These are phyloP conservation scores for Chlamydomonas reinhardtii DNA, from an alignment of 163 green algal genomes.

Conservation along the genomic window DNA sequence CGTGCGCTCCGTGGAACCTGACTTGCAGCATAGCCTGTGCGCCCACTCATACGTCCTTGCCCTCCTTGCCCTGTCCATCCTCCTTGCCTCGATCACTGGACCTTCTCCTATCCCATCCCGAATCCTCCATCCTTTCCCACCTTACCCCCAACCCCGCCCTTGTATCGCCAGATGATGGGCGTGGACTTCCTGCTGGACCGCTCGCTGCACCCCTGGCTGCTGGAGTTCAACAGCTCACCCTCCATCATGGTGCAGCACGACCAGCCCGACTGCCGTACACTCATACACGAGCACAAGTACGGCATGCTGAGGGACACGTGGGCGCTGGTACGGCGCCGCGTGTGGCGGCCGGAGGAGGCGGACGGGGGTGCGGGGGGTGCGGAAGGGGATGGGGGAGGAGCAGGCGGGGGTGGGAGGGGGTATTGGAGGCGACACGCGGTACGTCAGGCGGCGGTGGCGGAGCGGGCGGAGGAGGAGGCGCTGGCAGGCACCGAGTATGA, in stretches of 20 bases:
- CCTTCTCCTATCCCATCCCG: no score
- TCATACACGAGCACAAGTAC: slow-evolving; percentile 59
- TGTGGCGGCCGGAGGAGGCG: slow-evolving; percentile 22
- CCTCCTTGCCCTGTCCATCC: no score
- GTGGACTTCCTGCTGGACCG: slow-evolving; percentile 77
- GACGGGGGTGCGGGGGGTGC: not conserved
- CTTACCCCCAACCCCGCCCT: no score
- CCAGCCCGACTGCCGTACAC: not conserved
- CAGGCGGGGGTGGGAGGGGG: not conserved
- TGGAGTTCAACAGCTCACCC: slow-evolving; percentile 79
- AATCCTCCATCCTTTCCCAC: no score
- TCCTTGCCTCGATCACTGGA: no score
- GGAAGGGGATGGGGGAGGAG: not conserved
- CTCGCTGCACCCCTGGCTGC: slow-evolving; percentile 66
- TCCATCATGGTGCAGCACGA: slow-evolving; percentile 57
- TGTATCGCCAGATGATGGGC: slow-evolving; percentile 72
- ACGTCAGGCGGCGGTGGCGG: not conserved
- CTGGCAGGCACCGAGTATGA: slow-evolving; percentile 10
- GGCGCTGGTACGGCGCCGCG: slow-evolving; percentile 45
- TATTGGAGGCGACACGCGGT: not conserved
- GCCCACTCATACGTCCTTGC: no score
- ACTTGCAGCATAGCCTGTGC: no score
- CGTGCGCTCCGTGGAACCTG: no score
- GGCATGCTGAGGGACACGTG: slow-evolving; percentile 61
- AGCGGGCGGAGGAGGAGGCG: not conserved